phyloP scores from a whole-genome alignment of 768 basidiomycete species.

The Leccinellum albellum region DNA sequence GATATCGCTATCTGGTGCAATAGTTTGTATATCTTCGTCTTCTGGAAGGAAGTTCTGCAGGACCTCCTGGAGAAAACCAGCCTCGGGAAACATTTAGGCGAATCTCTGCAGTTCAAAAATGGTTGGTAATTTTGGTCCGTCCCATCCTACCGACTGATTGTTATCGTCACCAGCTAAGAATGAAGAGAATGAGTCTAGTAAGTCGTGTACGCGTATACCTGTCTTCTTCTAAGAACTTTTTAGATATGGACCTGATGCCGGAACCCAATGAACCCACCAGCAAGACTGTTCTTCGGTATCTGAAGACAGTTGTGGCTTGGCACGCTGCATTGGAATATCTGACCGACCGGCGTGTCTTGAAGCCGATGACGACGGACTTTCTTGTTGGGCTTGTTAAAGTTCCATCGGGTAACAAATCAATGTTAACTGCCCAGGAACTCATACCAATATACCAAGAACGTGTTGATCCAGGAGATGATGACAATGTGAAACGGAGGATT shows the following conservation, averaged over 20 bases:
- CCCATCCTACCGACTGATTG: neutral
- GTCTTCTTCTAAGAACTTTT: neutral
- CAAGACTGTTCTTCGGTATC: neutral
- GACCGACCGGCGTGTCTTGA: neutral
- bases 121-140: neutral
- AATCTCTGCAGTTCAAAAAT: neutral
- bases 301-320: neutral
- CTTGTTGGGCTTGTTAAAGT: neutral
- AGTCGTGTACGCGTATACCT: neutral
- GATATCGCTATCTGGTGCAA: neutral
- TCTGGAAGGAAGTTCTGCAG: neutral
- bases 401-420: neutral
- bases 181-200: neutral
- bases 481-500: neutral
- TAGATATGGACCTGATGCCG: neutral
- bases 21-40: neutral
- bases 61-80: neutral
- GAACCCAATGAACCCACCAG: neutral
- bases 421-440: neutral
- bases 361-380: neutral
- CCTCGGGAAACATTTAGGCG: neutral
- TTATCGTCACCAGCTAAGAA: neutral
- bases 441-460: neutral
- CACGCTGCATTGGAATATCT: neutral
- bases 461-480: neutral